phyloP scores from a whole-genome alignment of 805 yeast genomes.

The Cyberlindnera xishuangbannaensis region DNA sequence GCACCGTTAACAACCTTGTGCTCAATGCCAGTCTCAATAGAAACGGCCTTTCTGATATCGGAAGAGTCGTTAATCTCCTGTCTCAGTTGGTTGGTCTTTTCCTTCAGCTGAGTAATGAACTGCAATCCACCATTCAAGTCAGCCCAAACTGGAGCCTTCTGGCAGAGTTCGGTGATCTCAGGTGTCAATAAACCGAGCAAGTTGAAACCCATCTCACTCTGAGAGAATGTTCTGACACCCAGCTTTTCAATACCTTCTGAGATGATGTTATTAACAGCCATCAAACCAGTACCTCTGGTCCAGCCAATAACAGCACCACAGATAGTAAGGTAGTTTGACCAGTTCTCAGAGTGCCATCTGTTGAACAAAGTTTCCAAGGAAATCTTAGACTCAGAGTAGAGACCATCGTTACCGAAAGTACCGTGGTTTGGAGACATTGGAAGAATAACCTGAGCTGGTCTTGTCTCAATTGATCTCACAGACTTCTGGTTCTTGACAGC shows the following conservation, averaged over 20 bases:
- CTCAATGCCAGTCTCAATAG: constrained; percentile 89
- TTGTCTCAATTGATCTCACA: constrained; percentile 72
- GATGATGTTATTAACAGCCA: constrained; percentile 94
- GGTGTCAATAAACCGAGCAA: constrained; percentile 91
- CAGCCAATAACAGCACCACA: constrained; percentile 99
- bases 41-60: constrained; percentile 91
- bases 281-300: constrained; percentile 99
- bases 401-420: constrained; percentile 96
- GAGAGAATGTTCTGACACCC: constrained; percentile 97
- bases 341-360: constrained; percentile 98
- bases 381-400: constrained; percentile 95
- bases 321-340: constrained; percentile 90
- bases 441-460: constrained; percentile 96
- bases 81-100: constrained; percentile 75
- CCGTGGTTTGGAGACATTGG: constrained; percentile 99
- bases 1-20: constrained; percentile 78
- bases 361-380: constrained; percentile 94
- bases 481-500: constrained; percentile 79
- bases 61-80: constrained; percentile 69
- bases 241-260: constrained; percentile 95
- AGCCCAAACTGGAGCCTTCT: constrained; percentile 92
- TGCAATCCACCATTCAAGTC: constrained; percentile 99
- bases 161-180: constrained; percentile 77
- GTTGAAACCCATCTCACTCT: constrained; percentile 99
- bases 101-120: constrained; percentile 86